Conservation (phyloP, 148 eudicot genomes). For the Chenopodium album region DNA sequence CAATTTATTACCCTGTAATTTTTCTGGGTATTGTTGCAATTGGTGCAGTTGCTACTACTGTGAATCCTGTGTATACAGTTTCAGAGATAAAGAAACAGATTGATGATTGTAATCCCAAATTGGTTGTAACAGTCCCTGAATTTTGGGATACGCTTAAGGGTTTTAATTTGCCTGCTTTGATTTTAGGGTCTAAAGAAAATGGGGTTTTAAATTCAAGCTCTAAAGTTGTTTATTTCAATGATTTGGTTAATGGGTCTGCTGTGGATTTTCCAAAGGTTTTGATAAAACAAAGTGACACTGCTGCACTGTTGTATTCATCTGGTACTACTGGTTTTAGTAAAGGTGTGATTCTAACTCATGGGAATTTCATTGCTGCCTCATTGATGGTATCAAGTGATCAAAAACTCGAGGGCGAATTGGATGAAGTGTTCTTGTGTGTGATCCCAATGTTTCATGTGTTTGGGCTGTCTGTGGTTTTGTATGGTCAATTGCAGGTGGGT, state of each 20-base stretch:
- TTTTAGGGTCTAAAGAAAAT: constrained; percentile 32
- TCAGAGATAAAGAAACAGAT: constrained; percentile 56
- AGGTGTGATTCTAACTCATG: constrained; percentile 65
- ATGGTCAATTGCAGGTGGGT: constrained; percentile 60
- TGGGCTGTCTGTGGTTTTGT: constrained; percentile 56
- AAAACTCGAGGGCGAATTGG: constrained; percentile 45
- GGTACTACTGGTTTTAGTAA: constrained; percentile 75
- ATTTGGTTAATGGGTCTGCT: constrained; percentile 40
- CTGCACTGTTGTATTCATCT: constrained; percentile 66
- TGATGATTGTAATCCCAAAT: constrained; percentile 50
- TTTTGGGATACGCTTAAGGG: constrained; percentile 46
- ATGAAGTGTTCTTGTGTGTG: constrained; percentile 51
- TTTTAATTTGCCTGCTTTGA: constrained; percentile 46
- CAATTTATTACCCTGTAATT: constrained; percentile 47
- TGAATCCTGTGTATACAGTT: constrained; percentile 53
- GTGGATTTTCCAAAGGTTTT: constrained; percentile 32
- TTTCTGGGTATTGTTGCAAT: constrained; percentile 52
- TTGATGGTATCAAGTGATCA: constrained; percentile 53
- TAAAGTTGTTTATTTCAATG: constrained; percentile 36
- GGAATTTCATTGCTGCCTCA: constrained; percentile 58
- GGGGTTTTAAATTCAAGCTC: constrained; percentile 9
- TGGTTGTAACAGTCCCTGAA: constrained; percentile 51
- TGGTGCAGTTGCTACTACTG: constrained; percentile 72
- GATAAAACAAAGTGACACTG: constrained; percentile 49
- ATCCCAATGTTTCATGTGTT: constrained; percentile 87